phyloP scores from a whole-genome alignment of 306 rosid species.

The Medicago ruthenica region DNA sequence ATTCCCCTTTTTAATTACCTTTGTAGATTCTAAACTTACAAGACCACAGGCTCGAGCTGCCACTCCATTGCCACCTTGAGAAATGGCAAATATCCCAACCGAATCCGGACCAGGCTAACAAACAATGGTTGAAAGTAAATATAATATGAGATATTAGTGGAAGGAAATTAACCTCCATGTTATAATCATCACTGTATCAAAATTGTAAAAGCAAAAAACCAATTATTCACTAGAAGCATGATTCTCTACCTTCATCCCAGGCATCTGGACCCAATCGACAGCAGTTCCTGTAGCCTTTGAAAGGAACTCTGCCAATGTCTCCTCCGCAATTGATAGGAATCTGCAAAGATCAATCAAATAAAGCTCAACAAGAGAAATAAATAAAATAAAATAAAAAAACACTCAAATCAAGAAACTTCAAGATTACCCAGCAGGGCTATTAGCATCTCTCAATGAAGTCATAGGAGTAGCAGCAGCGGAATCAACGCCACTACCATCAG shows the following conservation, averaged over 20 bases:
- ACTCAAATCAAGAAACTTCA: slow-evolving; percentile 10
- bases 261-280: slow-evolving; percentile 99
- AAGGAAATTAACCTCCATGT: not conserved
- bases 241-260: slow-evolving; percentile 93
- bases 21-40: slow-evolving; percentile 88
- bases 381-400: slow-evolving; percentile 38
- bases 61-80: slow-evolving; percentile 94
- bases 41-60: slow-evolving; percentile 99
- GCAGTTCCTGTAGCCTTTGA: slow-evolving; percentile 99
- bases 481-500: slow-evolving; percentile 82
- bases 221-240: slow-evolving; percentile 1
- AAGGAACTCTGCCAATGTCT: slow-evolving; percentile 99
- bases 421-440: slow-evolving; percentile 97
- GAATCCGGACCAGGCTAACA: slow-evolving; percentile 99
- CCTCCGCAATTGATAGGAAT: slow-evolving; percentile 98
- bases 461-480: slow-evolving; percentile 82
- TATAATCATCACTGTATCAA: slow-evolving; percentile 20
- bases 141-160: not conserved
- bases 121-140: slow-evolving; percentile 4
- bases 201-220: not conserved
- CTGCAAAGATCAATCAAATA: slow-evolving; percentile 55
- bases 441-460: slow-evolving; percentile 80
- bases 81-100: slow-evolving; percentile 99
- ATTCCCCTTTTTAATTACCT: slow-evolving; percentile 53
- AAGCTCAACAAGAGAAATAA: slow-evolving; percentile 1